A percentile compares a stretch with the other conserved stretches of the same genome.
Evolutionary conservation across 441 rosid genomes (phyloP).

Genomic region (Oxalis stricta): DNA sequence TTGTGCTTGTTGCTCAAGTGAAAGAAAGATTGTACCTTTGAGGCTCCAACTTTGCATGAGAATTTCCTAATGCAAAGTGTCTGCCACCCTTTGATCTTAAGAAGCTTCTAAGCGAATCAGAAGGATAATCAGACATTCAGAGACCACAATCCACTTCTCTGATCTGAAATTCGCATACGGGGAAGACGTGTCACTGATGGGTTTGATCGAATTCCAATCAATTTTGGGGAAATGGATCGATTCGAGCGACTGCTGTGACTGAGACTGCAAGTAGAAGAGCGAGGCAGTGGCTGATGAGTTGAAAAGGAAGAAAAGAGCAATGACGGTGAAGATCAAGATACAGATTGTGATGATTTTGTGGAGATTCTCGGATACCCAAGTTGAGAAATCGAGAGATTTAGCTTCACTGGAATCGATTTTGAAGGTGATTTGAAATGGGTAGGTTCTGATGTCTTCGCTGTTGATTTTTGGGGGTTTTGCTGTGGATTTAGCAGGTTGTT

Average conservation of each 20-base stretch:
- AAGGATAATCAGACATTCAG: constrained; percentile 61
- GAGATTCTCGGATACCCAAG: constrained; percentile 62
- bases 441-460: constrained; percentile 13
- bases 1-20: constrained; percentile 63
- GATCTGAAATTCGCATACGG: constrained; percentile 50
- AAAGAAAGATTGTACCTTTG: constrained; percentile 68
- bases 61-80: constrained; percentile 69
- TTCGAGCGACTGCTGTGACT: constrained; percentile 32
- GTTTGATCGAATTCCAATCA: constrained; percentile 44
- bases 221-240: constrained; percentile 40
- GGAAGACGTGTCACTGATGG: constrained; percentile 41
- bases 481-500: too few relatives aligned
- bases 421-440: constrained; percentile 18
- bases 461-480: constrained; percentile 32
- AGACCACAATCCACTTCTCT: constrained; percentile 69
- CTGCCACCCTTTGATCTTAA: constrained; percentile 78
- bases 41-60: constrained; percentile 75
- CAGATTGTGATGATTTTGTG: constrained; percentile 27
- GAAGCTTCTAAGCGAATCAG: constrained; percentile 42
- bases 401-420: constrained; percentile 37
- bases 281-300: constrained; percentile 46
- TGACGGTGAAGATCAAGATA: constrained; percentile 38
- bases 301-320: constrained; percentile 49
- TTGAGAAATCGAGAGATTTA: constrained; percentile 62
- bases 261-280: constrained; percentile 42